Base-by-base conservation (phyloP, 2,329 filamentous ascomycete genomes). In the Pyrenophora graminea region DNA sequence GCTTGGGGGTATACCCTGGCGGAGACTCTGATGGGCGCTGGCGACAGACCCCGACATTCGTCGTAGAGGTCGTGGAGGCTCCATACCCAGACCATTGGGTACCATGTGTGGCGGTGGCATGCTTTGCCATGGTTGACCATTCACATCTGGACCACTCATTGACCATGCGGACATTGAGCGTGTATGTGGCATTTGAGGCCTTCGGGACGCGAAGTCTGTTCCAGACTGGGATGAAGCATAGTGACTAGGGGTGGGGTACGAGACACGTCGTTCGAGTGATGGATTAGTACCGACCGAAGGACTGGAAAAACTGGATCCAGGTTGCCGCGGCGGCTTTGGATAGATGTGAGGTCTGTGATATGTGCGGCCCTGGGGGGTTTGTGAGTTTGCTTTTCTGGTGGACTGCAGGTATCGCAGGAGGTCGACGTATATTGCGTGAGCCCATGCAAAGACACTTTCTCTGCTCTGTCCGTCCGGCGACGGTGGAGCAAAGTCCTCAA, bases 261-360 rank as follows among this genome's bases (percentile, higher is more conserved):
- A 59, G 41, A 64, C 53, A 17, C 71, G 72, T 53, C 75, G 70
- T 45, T 67, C 70, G 3, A 71, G 66, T 0, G 72, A 64, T 55
- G 72, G 76, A 44, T 53, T 53, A 17, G 15, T 48, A 15, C 34
- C 42, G 36, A 31, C 56, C 19, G 69, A 61, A 18, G 74, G 69
- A 18, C 52, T 60, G 18, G 76, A 78, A 47, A 81, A 78, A 57
- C 80, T 79, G 13, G 80, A 75, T 12, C 76, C 76, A 23, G 82
- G 81, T 58, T 84, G 80, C 39, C 80, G 79, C 15, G 84, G 84
- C 25, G 84, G 84, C 60, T 81, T 84, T 0, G 84, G 84, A 49
- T 83, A 86, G 43, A 86, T 85, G 52, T 77, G 80, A 3, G 82
- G 82, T 59, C 83, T 80, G 37, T 76, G 62, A 19, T 75, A 55